Evolutionary conservation across 768 basidiomycete genomes (phyloP).

Genomic region (Candolleomyces aberdarensis): DNA sequence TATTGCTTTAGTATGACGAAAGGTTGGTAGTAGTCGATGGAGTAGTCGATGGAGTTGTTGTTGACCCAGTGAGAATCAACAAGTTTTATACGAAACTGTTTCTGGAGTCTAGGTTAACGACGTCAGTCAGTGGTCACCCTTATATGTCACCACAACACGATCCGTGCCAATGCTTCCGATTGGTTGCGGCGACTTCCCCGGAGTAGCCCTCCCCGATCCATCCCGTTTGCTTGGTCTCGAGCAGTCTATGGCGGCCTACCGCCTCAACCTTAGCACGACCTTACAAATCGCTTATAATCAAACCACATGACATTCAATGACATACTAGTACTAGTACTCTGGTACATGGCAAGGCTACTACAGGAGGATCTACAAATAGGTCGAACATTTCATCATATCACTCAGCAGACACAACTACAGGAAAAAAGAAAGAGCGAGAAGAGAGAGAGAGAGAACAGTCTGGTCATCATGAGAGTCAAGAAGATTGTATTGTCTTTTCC

Average conservation of each 20-base stretch:
- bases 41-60: neutral
- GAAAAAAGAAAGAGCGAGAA: no score
- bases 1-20: constrained; percentile 10
- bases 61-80: neutral
- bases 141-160: no score
- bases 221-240: neutral
- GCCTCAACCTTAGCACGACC: no score
- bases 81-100: neutral
- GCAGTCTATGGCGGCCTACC: neutral
- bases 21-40: neutral
- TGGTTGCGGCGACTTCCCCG: neutral
- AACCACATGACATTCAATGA: no score
- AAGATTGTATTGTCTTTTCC: constrained; percentile 4
- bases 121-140: neutral
- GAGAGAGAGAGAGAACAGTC: neutral
- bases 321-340: no score
- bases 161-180: neutral
- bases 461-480: neutral
- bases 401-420: no score
- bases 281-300: no score
- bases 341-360: no score
- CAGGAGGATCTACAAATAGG: no score
- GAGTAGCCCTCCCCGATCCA: neutral
- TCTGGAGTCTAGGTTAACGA: neutral
- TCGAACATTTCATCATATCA: no score